Percentiles rank a stretch among this genome's conserved stretches.
phyloP scores from a whole-genome alignment of 2,329 filamentous ascomycete genomes.

The Colletotrichum incanum region DNA sequence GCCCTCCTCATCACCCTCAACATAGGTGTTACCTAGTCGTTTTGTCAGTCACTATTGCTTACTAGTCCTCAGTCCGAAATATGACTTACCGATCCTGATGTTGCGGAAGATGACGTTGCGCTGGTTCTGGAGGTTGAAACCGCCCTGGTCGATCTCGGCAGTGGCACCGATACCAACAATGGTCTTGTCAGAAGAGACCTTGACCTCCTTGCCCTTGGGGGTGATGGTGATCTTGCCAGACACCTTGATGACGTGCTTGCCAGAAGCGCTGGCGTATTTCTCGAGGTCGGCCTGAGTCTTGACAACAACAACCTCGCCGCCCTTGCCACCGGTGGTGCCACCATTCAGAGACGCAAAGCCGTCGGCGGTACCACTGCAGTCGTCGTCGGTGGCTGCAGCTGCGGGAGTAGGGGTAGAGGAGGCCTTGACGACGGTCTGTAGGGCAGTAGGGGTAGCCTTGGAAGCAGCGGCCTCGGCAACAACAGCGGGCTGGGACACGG shows the following conservation, averaged over 20 bases:
- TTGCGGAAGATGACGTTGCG: slow-evolving; percentile 48
- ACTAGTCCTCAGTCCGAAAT: neutral
- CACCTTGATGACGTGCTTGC: slow-evolving; percentile 47
- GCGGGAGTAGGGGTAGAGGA: slow-evolving; percentile 22
- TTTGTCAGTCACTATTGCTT: neutral
- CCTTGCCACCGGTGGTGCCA: slow-evolving; percentile 46
- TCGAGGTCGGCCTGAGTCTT: slow-evolving; percentile 45
- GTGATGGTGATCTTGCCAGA: slow-evolving; percentile 46
- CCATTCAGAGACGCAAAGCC: slow-evolving; percentile 48
- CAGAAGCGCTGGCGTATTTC: slow-evolving; percentile 44
- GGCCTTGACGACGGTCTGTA: slow-evolving; percentile 28
- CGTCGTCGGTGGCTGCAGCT: slow-evolving; percentile 13
- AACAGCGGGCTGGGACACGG: slow-evolving; percentile 8
- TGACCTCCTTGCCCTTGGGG: slow-evolving; percentile 44
- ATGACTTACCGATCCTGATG: slow-evolving; percentile 44
- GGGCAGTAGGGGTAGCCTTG: slow-evolving; percentile 17
- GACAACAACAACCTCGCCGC: slow-evolving; percentile 45
- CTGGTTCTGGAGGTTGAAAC: slow-evolving; percentile 45
- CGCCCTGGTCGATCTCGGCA: slow-evolving; percentile 46
- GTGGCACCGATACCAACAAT: slow-evolving; percentile 47
- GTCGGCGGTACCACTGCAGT: slow-evolving; percentile 39
- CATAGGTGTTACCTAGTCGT: slow-evolving; percentile 27
- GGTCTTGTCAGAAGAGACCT: slow-evolving; percentile 46
- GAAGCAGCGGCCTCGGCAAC: slow-evolving; percentile 14
- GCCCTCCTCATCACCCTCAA: slow-evolving; percentile 44